Percentiles rank a stretch among this genome's conserved stretches.
Evolutionary conservation across 2,329 filamentous ascomycete species (phyloP).

Genomic region (Exserohilum turcica): DNA sequence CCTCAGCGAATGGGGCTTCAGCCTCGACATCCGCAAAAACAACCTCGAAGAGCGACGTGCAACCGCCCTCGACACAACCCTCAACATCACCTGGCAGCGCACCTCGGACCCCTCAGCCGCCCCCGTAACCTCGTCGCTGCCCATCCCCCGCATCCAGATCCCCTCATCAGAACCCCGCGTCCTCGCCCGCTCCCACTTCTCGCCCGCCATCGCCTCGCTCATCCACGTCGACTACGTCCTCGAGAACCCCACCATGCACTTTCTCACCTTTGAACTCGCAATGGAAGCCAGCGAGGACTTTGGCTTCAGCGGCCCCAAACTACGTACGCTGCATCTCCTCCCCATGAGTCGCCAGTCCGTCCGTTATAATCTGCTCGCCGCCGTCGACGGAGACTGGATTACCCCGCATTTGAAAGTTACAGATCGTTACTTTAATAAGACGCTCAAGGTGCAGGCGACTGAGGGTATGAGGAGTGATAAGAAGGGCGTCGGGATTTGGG

Average conservation of each 20-base stretch:
- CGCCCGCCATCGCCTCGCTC: constrained; percentile 29
- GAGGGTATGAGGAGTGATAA: constrained; percentile 67
- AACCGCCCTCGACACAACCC: constrained; percentile 72
- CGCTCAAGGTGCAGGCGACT: constrained; percentile 77
- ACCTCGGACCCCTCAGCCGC: constrained; percentile 41
- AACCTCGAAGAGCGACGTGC: constrained; percentile 82
- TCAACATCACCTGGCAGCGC: constrained; percentile 80
- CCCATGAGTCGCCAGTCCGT: constrained; percentile 77
- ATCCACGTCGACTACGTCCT: constrained; percentile 67
- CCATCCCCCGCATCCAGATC: constrained; percentile 79
- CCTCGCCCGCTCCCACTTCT: constrained; percentile 58
- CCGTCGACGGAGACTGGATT: constrained; percentile 68
- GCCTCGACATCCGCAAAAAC: constrained; percentile 74
- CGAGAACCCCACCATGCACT: constrained; percentile 93
- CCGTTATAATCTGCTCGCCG: constrained; percentile 75
- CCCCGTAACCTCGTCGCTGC: constrained; percentile 61
- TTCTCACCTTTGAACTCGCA: constrained; percentile 86
- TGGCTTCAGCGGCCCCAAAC: constrained; percentile 88
- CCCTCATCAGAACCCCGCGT: constrained; percentile 87
- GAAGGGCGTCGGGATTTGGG: constrained; percentile 54
- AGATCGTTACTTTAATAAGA: constrained; percentile 93
- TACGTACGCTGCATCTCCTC: constrained; percentile 77
- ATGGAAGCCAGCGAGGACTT: constrained; percentile 95
- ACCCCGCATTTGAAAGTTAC: constrained; percentile 75
- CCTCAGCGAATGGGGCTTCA: constrained; percentile 73